Base-by-base conservation (phyloP, 139 green algal genomes). In the Monoraphidium neglectum region DNA sequence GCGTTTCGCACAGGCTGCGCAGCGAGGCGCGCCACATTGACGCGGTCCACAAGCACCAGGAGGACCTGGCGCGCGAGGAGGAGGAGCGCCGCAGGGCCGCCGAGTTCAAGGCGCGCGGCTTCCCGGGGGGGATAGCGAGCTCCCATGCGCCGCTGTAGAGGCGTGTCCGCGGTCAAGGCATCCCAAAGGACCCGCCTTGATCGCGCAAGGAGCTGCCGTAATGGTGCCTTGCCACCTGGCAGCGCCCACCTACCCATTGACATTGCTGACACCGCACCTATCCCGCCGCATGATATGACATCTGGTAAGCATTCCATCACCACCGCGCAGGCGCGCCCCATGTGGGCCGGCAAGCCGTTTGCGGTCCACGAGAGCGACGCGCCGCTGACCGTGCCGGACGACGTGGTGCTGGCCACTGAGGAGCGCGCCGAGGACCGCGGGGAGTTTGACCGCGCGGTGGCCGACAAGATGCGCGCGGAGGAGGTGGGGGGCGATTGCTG, bases 71-170 rank as follows among this genome's bases (percentile, higher is more conserved):
- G 64, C 62, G 77, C 51, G 79, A 90, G 72, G 74, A 90, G 75
- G 79, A 83, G 63, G 59, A 57, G 33, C 63, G 49, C 30, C 63
- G 83, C 23, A 69, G 63, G 3, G 79, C 87, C n/a, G 82, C 80
- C 1, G 82, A 84, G 64, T 90, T 91, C 77, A 91, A 90, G 86
- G 86, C 89, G 65, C 5, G 79, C 35, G 12, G 4, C 2, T 35
- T 66, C 21, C 37, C 67, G 33, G n/a, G n/a, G n/a, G n/a, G n/a
- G n/a, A n/a, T n/a, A n/a, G n/a, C n/a, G n/a, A n/a, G n/a, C n/a
- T n/a, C n/a, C n/a, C n/a, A n/a, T n/a, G n/a, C n/a, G n/a, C n/a
- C n/a, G n/a, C n/a, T n/a, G n/a, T n/a, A n/a, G n/a, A n/a, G n/a
- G n/a, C n/a, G n/a, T n/a, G n/a, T n/a, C n/a, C n/a, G n/a, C n/a